phyloP scores from a whole-genome alignment of 208 protist species.

The Sergeia podlipaevii region DNA sequence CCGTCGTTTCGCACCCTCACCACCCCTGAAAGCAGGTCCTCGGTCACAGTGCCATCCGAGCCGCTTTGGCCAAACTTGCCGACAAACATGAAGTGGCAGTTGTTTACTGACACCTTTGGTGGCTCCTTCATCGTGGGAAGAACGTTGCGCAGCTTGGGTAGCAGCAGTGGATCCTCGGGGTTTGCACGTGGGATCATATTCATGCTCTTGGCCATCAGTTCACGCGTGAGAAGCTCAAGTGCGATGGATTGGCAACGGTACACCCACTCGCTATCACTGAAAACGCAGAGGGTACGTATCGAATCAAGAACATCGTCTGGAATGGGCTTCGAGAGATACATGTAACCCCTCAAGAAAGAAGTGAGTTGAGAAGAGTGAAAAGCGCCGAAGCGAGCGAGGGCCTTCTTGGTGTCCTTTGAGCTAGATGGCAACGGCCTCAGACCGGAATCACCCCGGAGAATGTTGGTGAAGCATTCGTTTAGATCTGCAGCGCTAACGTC shows the following conservation, averaged over 20 bases:
- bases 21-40: conserved; percentile 33
- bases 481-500: conserved; percentile 38
- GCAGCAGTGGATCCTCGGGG: conserved; percentile 52
- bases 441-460: too few species aligned
- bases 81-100: conserved; percentile 57
- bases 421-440: conserved; percentile 46
- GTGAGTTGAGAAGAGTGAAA: conserved; percentile 70
- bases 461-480: conserved; percentile 54
- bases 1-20: conserved; percentile 65
- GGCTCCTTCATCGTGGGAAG: conserved; percentile 53
- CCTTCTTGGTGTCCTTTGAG: conserved; percentile 61
- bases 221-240: conserved; percentile 45
- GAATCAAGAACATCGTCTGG: conserved; percentile 42
- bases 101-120: conserved; percentile 46
- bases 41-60: conserved; percentile 13
- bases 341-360: conserved; percentile 68
- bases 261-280: conserved; percentile 54
- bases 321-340: conserved; percentile 51
- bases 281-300: conserved; percentile 55
- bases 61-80: conserved; percentile 28
- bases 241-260: conserved; percentile 67
- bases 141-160: conserved; percentile 53
- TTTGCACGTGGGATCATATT: conserved; percentile 46
- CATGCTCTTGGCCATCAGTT: conserved; percentile 49
- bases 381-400: conserved; percentile 39